Base-by-base conservation (phyloP, 2,329 filamentous ascomycete species). In the Aspergillus novofumigatus region DNA sequence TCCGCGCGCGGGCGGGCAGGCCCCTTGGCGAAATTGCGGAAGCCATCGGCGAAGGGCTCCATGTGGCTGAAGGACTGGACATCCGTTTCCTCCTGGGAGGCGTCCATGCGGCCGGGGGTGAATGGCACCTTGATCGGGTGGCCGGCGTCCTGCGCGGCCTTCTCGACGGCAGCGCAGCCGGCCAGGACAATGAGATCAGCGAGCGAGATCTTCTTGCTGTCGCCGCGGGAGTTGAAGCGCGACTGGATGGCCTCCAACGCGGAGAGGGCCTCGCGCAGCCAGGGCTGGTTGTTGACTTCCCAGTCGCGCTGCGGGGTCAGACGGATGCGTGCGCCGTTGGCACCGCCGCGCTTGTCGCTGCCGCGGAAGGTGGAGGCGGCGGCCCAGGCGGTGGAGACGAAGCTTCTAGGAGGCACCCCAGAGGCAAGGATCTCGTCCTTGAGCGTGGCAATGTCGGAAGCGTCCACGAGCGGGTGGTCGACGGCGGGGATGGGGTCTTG, bases 291-390 rank as follows among this genome's bases (percentile, higher is more conserved):
- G 83, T 92, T 92, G 70, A 86, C 82, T 68, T 84, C 75, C 89
- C 89, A 92, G 72, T 84, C 78, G 66, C 85, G 85, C 77, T 89
- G 86, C 25, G 89, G 89, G 60, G 81, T 78, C 10, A 92, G 86
- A 35, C 87, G 86, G 67, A 92, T 90, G 65, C 89, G 89, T 14
- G 84, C 89, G 66, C 89, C 89, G 67, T 92, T 92, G 75, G 89
- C 89, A 69, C 89, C 89, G 64, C 89, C 89, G 63, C 89, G 89
- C 84, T 92, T 92, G 80, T 92, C 89, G 64, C 85, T 83, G 65
- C 85, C 83, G 59, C 88, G 87, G 85, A 87, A 91, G 29, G 86
- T 87, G 2, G 87, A 87, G 25, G 87, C 87, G 0, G 88, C 84
- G 1, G 85, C 85, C 84, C 86, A 91, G 25, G 88, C 87, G 9